phyloP scores from a whole-genome alignment of 2,329 filamentous ascomycete species.

The Fusarium stilboides region DNA sequence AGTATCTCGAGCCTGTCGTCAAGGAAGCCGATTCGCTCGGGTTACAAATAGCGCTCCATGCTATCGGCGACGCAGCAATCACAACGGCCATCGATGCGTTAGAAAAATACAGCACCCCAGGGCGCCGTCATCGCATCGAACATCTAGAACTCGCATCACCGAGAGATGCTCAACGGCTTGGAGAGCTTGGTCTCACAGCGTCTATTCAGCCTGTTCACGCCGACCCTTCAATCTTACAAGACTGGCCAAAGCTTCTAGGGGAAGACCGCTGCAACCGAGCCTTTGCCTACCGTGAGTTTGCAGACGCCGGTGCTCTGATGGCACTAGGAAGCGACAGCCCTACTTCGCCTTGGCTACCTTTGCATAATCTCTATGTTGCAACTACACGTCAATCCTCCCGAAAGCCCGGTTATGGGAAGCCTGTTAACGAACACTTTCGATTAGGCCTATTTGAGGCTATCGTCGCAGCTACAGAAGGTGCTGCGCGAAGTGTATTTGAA shows the following conservation, averaged over 20 bases:
- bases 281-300: slow-evolving; percentile 74
- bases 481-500: slow-evolving; percentile 66
- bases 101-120: slow-evolving; percentile 56
- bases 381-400: slow-evolving; percentile 68
- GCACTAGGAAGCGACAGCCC: slow-evolving; percentile 71
- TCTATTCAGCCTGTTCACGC: slow-evolving; percentile 70
- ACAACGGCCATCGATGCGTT: slow-evolving; percentile 69
- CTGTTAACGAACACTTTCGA: slow-evolving; percentile 66
- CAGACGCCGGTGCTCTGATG: slow-evolving; percentile 65
- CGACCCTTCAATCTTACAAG: slow-evolving; percentile 70
- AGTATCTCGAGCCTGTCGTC: slow-evolving; percentile 68
- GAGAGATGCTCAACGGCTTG: slow-evolving; percentile 69
- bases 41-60: slow-evolving; percentile 73
- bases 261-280: slow-evolving; percentile 65
- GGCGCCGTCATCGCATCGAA: slow-evolving; percentile 72
- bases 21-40: slow-evolving; percentile 65
- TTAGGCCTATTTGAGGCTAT: slow-evolving; percentile 66
- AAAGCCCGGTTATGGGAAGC: slow-evolving; percentile 57
- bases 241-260: slow-evolving; percentile 71
- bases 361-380: slow-evolving; percentile 69
- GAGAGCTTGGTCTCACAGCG: slow-evolving; percentile 69
- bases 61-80: slow-evolving; percentile 73
- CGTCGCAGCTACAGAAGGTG: slow-evolving; percentile 65
- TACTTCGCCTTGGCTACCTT: slow-evolving; percentile 67
- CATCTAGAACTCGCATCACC: slow-evolving; percentile 72